These are phyloP conservation scores for Zasmidium citrigriseum DNA, from an alignment of 2,329 filamentous ascomycete species.

Conservation along the genomic window DNA sequence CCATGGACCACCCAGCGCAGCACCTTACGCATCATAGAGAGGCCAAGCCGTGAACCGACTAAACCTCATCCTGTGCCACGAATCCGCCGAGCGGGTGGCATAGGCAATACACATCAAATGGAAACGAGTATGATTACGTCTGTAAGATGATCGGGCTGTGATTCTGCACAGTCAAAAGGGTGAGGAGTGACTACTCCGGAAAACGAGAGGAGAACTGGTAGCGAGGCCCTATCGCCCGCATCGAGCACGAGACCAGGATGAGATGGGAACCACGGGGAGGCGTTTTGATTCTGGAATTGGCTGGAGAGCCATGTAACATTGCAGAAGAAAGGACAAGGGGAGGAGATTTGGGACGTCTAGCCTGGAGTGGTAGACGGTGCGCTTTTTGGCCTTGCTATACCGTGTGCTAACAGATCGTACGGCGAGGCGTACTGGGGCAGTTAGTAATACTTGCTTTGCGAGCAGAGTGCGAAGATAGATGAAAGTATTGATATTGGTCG, in stretches of 20 bases:
- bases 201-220: neutral
- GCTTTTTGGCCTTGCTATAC: neutral
- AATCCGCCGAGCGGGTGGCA: neutral
- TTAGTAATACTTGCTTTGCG: neutral
- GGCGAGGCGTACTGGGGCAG: neutral
- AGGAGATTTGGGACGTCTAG: neutral
- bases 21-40: constrained; percentile 20
- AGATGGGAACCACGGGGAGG: neutral
- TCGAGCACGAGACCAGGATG: neutral
- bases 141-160: neutral
- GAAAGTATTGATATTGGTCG: neutral
- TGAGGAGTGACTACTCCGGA: neutral
- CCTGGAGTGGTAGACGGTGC: neutral
- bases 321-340: neutral
- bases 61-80: too few relatives aligned
- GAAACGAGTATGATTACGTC: neutral
- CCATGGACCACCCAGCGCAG: constrained; percentile 18
- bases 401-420: neutral
- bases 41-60: neutral
- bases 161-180: neutral
- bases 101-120: neutral
- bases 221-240: too few relatives aligned
- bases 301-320: neutral
- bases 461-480: constrained; percentile 1
- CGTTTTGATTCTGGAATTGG: neutral